Evolutionary conservation across 768 basidiomycete genomes (phyloP).

Genomic region (Tulasnella calospora): DNA sequence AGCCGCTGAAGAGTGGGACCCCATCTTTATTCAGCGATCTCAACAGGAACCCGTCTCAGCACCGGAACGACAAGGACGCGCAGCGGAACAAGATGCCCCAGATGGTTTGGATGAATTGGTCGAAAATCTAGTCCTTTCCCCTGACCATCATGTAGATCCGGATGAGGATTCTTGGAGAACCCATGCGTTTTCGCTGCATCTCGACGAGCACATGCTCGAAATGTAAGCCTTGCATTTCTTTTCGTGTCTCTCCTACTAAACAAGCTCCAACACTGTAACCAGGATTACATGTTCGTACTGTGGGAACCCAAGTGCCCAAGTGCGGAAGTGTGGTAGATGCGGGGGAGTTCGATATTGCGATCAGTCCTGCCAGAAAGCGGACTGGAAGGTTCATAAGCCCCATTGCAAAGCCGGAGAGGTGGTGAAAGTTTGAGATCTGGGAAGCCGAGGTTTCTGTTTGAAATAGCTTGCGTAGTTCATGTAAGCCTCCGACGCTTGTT

Average conservation of each 20-base stretch:
- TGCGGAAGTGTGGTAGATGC: slow-evolving; percentile 21
- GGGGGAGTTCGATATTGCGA: slow-evolving; percentile 22
- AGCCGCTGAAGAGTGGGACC: slow-evolving; percentile 21
- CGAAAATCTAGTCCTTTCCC: background rate
- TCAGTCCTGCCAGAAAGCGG: slow-evolving; percentile 20
- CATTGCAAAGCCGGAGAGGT: slow-evolving; percentile 12
- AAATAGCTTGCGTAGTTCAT: background rate
- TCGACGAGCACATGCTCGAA: slow-evolving; percentile 15
- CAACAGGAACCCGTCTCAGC: background rate
- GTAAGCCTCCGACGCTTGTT: no score
- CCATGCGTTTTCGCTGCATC: background rate
- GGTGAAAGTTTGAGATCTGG: background rate
- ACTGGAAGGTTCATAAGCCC: slow-evolving; percentile 20
- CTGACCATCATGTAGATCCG: background rate
- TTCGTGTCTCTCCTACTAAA: background rate
- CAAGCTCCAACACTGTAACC: background rate
- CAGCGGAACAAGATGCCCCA: slow-evolving; percentile 10
- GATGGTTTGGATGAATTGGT: slow-evolving; percentile 20
- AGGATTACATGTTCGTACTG: slow-evolving; percentile 24
- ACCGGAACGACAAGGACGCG: background rate
- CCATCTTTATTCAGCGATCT: background rate
- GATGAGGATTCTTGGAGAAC: slow-evolving; percentile 12
- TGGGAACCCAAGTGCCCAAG: slow-evolving; percentile 25
- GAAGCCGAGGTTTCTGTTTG: background rate
- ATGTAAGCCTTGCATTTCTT: slow-evolving; percentile 1